Conservation (phyloP, 306 rosid genomes). For the Canavalia gladiata region DNA sequence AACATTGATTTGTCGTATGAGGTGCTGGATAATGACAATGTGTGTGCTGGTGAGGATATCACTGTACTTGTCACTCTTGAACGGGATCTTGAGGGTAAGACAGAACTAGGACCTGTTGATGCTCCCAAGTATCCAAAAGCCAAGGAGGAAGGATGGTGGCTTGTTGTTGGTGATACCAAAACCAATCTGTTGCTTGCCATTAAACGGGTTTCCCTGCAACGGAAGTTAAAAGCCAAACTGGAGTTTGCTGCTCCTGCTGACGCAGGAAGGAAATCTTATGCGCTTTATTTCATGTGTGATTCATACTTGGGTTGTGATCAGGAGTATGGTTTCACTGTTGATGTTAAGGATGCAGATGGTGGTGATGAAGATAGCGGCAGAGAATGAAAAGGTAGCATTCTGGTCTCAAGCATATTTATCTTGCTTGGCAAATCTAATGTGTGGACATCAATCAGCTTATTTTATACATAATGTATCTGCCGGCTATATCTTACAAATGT, state of each 20-base stretch:
- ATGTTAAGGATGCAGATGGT: conserved; percentile 67
- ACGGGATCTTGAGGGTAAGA: conserved; percentile 80
- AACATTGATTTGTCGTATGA: conserved; percentile 80
- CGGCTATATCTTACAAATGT: conserved; percentile 19
- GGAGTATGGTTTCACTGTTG: conserved; percentile 73
- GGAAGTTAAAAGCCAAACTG: conserved; percentile 78
- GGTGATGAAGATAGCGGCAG: conserved; percentile 59
- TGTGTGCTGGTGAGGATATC: conserved; percentile 71
- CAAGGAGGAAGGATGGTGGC: conserved; percentile 99
- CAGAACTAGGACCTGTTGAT: conserved; percentile 76
- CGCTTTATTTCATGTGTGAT: conserved; percentile 94
- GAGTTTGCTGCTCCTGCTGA: conserved; percentile 82
- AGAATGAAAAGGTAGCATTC: conserved; percentile 47
- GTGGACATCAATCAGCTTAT: conserved; percentile 3
- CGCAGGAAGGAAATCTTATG: conserved; percentile 73
- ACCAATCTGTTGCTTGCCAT: conserved; percentile 79
- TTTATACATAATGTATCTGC: background rate
- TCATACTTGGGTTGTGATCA: conserved; percentile 97
- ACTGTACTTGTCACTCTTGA: conserved; percentile 76
- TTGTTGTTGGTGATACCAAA: conserved; percentile 85
- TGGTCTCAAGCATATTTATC: background rate
- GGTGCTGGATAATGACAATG: conserved; percentile 66
- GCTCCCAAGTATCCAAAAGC: conserved; percentile 83
- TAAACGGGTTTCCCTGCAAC: conserved; percentile 78
- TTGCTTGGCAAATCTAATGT: background rate